Evolutionary conservation across 108 stramenopile genomes (phyloP).

Genomic region (Skeletonema menzelii): DNA sequence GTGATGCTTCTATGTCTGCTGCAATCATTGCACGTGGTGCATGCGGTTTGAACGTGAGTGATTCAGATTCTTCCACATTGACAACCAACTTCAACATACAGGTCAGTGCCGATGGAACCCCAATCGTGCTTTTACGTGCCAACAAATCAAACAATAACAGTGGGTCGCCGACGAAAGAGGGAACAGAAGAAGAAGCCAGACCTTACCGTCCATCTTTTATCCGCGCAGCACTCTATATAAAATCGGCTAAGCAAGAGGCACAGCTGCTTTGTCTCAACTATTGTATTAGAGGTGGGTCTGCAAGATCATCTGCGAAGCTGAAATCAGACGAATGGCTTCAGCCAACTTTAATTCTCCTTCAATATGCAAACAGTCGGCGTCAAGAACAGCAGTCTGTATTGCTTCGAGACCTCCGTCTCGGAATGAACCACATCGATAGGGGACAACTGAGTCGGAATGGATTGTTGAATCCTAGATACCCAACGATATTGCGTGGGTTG

Average conservation of each 20-base stretch:
- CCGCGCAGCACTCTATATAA: conserved; percentile 76
- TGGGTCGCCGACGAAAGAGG: conserved; percentile 7
- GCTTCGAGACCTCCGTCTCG: conserved; percentile 78
- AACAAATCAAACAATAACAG: not conserved
- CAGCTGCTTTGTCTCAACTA: conserved; percentile 65
- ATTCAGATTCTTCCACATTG: not conserved
- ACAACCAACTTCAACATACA: conserved; percentile 27
- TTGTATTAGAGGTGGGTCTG: conserved; percentile 76
- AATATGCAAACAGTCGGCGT: conserved; percentile 63
- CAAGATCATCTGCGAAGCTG: conserved; percentile 72
- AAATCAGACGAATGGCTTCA: conserved; percentile 68
- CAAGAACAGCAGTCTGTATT: conserved; percentile 62
- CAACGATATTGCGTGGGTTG: conserved; percentile 61
- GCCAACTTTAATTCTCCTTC: conserved; percentile 66
- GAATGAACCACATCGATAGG: conserved; percentile 80
- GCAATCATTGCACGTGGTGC: conserved; percentile 61
- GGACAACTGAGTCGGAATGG: conserved; percentile 83
- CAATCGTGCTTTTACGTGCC: conserved; percentile 32
- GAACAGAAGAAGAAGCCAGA: conserved; percentile 54
- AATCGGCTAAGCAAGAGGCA: conserved; percentile 76
- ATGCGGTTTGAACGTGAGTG: conserved; percentile 29
- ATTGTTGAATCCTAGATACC: conserved; percentile 70
- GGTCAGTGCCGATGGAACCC: conserved; percentile 39
- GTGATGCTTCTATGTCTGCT: conserved; percentile 73
- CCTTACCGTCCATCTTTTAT: conserved; percentile 80